Percentiles rank a stretch among this genome's conserved stretches.
Conservation (phyloP, 768 basidiomycete species). For the Cubamyces sp. region DNA sequence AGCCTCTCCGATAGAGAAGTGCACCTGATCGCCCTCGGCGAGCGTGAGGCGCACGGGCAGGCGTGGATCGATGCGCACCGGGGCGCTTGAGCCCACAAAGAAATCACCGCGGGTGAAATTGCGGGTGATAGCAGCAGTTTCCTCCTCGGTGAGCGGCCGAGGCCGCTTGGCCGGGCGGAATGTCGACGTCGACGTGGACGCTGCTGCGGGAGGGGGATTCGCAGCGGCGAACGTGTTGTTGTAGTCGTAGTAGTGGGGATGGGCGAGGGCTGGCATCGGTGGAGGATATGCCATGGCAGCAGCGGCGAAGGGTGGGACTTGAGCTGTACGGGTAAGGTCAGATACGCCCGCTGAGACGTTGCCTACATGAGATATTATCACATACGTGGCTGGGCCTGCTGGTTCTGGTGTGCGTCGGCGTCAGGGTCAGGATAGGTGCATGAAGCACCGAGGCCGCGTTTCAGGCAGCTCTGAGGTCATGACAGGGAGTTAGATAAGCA, state of each 20-base stretch:
- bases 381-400: conserved; percentile 31
- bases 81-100: conserved; percentile 79
- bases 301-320: conserved; percentile 41
- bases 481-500: no score
- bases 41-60: conserved; percentile 78
- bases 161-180: conserved; percentile 84
- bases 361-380: background rate
- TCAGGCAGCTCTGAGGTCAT: conserved; percentile 69
- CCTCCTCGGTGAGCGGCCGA: conserved; percentile 80
- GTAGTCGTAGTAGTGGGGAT: conserved; percentile 80
- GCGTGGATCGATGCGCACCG: conserved; percentile 82
- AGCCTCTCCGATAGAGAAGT: conserved; percentile 59
- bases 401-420: conserved; percentile 32
- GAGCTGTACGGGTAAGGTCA: conserved; percentile 29
- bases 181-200: conserved; percentile 58
- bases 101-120: conserved; percentile 84
- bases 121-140: conserved; percentile 81
- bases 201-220: conserved; percentile 46
- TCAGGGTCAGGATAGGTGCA: conserved; percentile 85
- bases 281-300: conserved; percentile 45
- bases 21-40: conserved; percentile 83
- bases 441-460: conserved; percentile 69
- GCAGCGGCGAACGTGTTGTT: conserved; percentile 39
- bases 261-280: conserved; percentile 46
- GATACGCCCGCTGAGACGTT: conserved; percentile 16